A percentile compares a stretch with the other conserved stretches of the same genome.
Conservation (phyloP, 495 filamentous ascomycete genomes). For the Saxophila tyrrhenica region DNA sequence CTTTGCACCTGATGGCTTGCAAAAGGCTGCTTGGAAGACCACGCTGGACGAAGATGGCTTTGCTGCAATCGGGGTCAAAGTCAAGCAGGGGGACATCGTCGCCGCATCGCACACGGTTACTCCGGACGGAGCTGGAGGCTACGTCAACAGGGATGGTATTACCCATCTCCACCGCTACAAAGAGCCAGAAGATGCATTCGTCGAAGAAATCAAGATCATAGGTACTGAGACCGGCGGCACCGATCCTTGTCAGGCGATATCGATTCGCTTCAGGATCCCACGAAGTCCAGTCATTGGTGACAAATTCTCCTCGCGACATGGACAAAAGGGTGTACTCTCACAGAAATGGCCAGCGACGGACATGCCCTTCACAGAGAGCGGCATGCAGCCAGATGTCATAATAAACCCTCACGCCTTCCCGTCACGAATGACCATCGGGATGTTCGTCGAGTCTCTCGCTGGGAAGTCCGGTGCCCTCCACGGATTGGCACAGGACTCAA, state of each 20-base stretch:
- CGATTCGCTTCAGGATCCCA: slow-evolving; percentile 85
- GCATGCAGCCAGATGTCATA: slow-evolving; percentile 93
- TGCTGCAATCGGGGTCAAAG: slow-evolving; percentile 60
- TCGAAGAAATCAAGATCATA: slow-evolving; percentile 87
- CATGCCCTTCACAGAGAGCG: slow-evolving; percentile 96
- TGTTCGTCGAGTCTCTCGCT: slow-evolving; percentile 96
- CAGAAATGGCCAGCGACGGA: slow-evolving; percentile 90
- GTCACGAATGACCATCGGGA: slow-evolving; percentile 99
- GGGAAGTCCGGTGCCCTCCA: slow-evolving; percentile 91
- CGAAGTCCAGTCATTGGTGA: slow-evolving; percentile 89
- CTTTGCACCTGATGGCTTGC: slow-evolving; percentile 59
- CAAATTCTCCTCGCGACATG: slow-evolving; percentile 96
- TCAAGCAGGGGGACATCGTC: slow-evolving; percentile 70
- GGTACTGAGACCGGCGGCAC: slow-evolving; percentile 61
- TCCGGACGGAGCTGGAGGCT: slow-evolving; percentile 44
- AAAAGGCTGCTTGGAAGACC: slow-evolving; percentile 52
- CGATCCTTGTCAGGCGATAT: slow-evolving; percentile 73
- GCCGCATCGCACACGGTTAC: slow-evolving; percentile 84
- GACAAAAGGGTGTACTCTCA: slow-evolving; percentile 94
- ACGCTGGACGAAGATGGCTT: slow-evolving; percentile 79
- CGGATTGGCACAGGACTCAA: slow-evolving; percentile 85
- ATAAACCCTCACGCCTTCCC: slow-evolving; percentile 99
- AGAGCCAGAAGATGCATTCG: slow-evolving; percentile 70
- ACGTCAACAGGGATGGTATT: slow-evolving; percentile 61
- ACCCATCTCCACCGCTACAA: slow-evolving; percentile 87